A percentile compares a stretch with the other conserved stretches of the same genome.
These are phyloP conservation scores for Saccharomycopsis hybrid DNA, from an alignment of 1,139 yeast genomes.

Conservation along the genomic window DNA sequence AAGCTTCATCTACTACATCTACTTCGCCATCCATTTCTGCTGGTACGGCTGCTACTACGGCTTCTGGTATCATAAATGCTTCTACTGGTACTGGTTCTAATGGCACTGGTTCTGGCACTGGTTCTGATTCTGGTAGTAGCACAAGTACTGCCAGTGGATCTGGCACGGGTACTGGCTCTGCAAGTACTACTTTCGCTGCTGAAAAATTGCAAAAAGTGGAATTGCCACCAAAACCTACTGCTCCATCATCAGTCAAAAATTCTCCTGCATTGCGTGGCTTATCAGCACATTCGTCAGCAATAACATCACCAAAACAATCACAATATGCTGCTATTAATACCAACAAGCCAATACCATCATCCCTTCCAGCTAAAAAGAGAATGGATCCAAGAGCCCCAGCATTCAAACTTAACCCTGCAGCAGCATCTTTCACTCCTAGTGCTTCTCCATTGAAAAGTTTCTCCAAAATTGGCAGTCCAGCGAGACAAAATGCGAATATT, in stretches of 20 bases:
- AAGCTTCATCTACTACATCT: too few relatives aligned
- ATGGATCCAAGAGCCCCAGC: slow-evolving; percentile 53
- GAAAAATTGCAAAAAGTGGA: slow-evolving; percentile 23
- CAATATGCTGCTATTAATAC: neutral
- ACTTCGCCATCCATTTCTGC: neutral
- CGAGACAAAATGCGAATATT: neutral
- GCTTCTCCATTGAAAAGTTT: slow-evolving; percentile 14
- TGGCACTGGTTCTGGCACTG: neutral
- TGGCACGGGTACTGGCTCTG: too few relatives aligned
- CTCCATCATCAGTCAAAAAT: slow-evolving; percentile 16
- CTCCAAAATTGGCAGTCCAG: slow-evolving; percentile 4
- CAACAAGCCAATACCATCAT: neutral
- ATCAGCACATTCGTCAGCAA: slow-evolving; percentile 21
- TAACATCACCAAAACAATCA: slow-evolving; percentile 23
- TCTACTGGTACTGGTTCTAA: neutral
- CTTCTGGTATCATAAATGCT: neutral
- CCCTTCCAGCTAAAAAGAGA: slow-evolving; percentile 34
- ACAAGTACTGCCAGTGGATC: too few relatives aligned
- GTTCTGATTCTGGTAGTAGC: too few relatives aligned
- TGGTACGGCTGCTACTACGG: neutral
- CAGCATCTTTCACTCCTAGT: slow-evolving; percentile 61
- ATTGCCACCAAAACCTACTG: slow-evolving; percentile 19
- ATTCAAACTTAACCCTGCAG: slow-evolving; percentile 66
- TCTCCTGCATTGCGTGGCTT: slow-evolving; percentile 15
- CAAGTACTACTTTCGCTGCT: neutral